Conservation (phyloP, 106 monocot species). For the Acorus calamus region DNA sequence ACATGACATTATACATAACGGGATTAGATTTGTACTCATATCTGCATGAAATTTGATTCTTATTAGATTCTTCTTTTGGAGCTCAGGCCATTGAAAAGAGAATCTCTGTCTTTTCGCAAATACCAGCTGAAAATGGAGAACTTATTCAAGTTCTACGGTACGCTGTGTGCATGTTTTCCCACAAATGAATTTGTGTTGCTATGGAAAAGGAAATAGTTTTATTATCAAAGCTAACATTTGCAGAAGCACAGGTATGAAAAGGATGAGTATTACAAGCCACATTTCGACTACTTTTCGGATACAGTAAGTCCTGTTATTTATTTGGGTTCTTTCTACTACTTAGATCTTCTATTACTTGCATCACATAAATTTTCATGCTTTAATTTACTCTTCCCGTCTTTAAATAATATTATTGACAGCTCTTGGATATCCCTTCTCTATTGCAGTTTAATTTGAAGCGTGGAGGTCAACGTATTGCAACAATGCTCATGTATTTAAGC, state of each 20-base stretch:
- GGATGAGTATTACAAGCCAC: conserved; percentile 50
- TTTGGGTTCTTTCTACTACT: not conserved
- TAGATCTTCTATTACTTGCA: not conserved
- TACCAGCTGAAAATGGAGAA: conserved; percentile 88
- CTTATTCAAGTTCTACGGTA: conserved; percentile 81
- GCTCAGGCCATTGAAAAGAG: conserved; percentile 75
- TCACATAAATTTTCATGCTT: too few species aligned
- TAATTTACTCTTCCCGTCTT: too few species aligned
- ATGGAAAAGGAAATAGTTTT: not conserved
- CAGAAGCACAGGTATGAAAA: conserved; percentile 38
- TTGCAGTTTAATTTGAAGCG: conserved; percentile 53
- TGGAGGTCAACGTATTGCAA: conserved; percentile 63
- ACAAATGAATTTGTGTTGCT: not conserved
- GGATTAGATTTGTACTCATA: too few species aligned
- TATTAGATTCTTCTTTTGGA: not conserved
- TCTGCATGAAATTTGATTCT: too few species aligned
- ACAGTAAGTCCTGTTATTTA: conserved; percentile 33
- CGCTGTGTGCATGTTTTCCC: not conserved
- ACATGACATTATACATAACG: too few species aligned
- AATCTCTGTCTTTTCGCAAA: conserved; percentile 79
- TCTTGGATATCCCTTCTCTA: too few species aligned
- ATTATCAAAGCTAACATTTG: conserved; percentile 13
- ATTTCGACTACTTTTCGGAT: conserved; percentile 87
- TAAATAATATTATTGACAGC: too few species aligned
- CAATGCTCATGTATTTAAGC: conserved; percentile 72